These are phyloP conservation scores for Grifola frondosa DNA, from an alignment of 1,284 basidiomycete genomes.

Conservation along the genomic window DNA sequence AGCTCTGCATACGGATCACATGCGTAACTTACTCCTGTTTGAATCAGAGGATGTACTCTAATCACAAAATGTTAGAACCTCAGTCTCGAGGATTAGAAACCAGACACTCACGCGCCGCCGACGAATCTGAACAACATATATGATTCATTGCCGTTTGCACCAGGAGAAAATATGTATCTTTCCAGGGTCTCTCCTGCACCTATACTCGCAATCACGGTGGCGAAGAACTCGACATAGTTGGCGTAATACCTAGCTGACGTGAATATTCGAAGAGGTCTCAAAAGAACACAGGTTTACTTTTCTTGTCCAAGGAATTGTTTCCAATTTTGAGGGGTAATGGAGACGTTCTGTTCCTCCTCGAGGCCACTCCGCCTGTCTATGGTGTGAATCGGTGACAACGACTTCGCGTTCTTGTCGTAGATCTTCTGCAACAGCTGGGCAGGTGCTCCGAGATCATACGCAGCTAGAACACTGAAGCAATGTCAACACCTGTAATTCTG, in stretches of 20 bases:
- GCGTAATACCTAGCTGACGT: constrained; percentile 46
- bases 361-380: constrained; percentile 35
- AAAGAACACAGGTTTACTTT: constrained; percentile 38
- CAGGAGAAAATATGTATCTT: constrained; percentile 53
- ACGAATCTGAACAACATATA: constrained; percentile 58
- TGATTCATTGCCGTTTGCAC: constrained; percentile 46
- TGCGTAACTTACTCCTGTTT: constrained; percentile 50
- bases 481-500: background rate
- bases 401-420: constrained; percentile 42
- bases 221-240: constrained; percentile 58
- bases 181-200: constrained; percentile 48
- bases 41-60: constrained; percentile 64
- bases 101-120: constrained; percentile 50
- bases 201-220: constrained; percentile 40
- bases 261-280: background rate
- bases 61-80: background rate
- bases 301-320: constrained; percentile 51
- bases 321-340: constrained; percentile 53
- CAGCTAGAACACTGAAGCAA: constrained; percentile 40
- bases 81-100: too few relatives aligned
- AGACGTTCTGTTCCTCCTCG: constrained; percentile 35
- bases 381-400: constrained; percentile 46
- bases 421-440: constrained; percentile 51
- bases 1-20: background rate
- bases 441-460: constrained; percentile 65